A percentile compares a stretch with the other conserved stretches of the same genome.
Conservation (phyloP, 2,329 filamentous ascomycete species). For the Septoria petroselini region DNA sequence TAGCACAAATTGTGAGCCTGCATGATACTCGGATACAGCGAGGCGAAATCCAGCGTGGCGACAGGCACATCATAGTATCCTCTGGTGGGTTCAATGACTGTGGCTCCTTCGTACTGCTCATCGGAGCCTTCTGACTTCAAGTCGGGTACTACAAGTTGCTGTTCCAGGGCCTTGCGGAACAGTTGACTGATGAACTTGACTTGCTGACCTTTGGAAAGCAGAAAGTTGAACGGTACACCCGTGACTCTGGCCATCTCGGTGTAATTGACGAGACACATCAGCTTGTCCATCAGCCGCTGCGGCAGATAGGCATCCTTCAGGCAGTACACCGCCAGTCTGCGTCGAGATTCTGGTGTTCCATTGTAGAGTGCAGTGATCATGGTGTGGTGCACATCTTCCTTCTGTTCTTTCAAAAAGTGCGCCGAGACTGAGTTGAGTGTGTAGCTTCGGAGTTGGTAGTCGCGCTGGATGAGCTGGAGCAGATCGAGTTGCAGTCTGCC, state of each 20-base stretch:
- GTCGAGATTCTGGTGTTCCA: conserved; percentile 85
- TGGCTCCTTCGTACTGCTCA: conserved; percentile 95
- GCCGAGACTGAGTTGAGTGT: conserved; percentile 95
- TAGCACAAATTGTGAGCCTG: conserved; percentile 98
- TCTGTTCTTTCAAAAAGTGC: conserved; percentile 93
- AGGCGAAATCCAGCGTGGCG: conserved; percentile 96
- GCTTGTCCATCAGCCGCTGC: conserved; percentile 90
- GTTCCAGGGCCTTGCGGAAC: conserved; percentile 89
- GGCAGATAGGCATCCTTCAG: conserved; percentile 96
- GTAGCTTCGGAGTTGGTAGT: conserved; percentile 93
- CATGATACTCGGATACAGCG: conserved; percentile 97
- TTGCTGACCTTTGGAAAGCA: conserved; percentile 89
- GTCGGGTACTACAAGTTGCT: conserved; percentile 92
- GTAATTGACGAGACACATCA: conserved; percentile 98
- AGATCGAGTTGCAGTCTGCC: conserved; percentile 90
- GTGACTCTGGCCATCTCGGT: conserved; percentile 99
- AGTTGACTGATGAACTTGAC: conserved; percentile 97
- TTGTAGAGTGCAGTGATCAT: conserved; percentile 99
- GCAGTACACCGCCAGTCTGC: conserved; percentile 91
- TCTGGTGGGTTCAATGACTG: conserved; percentile 91
- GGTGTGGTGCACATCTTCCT: conserved; percentile 96
- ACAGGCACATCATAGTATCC: conserved; percentile 94
- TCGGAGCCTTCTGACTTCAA: conserved; percentile 65
- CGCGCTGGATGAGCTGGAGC: conserved; percentile 89
- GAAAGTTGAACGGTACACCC: conserved; percentile 92